A percentile compares a stretch with the other conserved stretches of the same genome.
These are phyloP conservation scores for Tulasnella calospora DNA, from an alignment of 768 basidiomycete species.

Conservation along the genomic window DNA sequence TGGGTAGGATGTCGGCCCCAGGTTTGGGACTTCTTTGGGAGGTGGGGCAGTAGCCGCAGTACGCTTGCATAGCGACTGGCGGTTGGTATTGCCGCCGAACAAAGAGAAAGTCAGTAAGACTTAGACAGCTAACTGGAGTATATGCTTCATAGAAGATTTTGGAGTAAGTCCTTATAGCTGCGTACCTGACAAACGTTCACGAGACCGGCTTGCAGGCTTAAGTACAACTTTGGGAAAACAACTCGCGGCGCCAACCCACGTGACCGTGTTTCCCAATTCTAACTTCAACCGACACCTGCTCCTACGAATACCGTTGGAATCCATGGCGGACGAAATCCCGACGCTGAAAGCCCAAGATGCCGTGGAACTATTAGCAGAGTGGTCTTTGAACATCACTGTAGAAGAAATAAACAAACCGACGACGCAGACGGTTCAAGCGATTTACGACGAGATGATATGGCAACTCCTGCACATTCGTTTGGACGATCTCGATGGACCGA, in stretches of 20 bases:
- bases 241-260: neutral
- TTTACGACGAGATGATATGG: slow-evolving; percentile 67
- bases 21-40: no score
- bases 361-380: slow-evolving; percentile 56
- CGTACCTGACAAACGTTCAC: neutral
- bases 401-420: slow-evolving; percentile 66
- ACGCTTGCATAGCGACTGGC: no score
- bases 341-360: slow-evolving; percentile 46
- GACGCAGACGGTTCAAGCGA: slow-evolving; percentile 61
- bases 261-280: slow-evolving; percentile 7
- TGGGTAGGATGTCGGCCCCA: no score
- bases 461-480: slow-evolving; percentile 62
- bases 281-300: neutral
- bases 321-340: slow-evolving; percentile 22
- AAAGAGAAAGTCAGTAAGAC: no score
- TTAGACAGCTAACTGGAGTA: no score
- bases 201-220: neutral
- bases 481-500: slow-evolving; percentile 55
- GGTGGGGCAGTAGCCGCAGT: no score
- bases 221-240: neutral
- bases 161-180: neutral
- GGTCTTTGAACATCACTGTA: slow-evolving; percentile 61
- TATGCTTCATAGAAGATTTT: neutral
- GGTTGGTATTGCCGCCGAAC: no score
- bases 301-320: neutral